A percentile compares a stretch with the other conserved stretches of the same genome.
phyloP scores from a whole-genome alignment of 768 basidiomycete species.

The Dacryopinax primogenitus region DNA sequence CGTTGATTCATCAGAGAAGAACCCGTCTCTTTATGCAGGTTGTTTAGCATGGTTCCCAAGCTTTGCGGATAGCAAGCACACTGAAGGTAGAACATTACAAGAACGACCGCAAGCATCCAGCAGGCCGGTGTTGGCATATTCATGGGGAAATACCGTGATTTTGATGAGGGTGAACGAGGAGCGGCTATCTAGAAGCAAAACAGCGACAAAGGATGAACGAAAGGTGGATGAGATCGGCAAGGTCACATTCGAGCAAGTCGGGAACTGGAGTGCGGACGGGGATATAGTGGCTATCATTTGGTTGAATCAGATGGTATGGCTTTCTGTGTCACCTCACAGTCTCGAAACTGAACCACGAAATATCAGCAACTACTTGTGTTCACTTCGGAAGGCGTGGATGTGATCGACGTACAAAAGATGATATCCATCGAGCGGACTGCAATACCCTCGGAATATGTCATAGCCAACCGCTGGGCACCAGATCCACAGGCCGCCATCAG shows the following conservation, averaged over 20 bases:
- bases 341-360: neutral
- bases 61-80: conserved; percentile 21
- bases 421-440: neutral
- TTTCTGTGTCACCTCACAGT: conserved; percentile 26
- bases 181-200: conserved; percentile 27
- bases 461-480: neutral
- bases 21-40: conserved; percentile 32
- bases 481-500: neutral
- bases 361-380: conserved; percentile 55
- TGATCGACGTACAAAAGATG: conserved; percentile 25
- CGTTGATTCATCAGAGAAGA: conserved; percentile 32
- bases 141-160: conserved; percentile 62
- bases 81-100: neutral
- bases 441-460: neutral
- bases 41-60: conserved; percentile 76
- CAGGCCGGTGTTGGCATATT: conserved; percentile 61
- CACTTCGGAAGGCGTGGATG: conserved; percentile 44
- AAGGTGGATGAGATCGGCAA: conserved; percentile 40
- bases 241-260: conserved; percentile 48
- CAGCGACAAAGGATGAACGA: conserved; percentile 29
- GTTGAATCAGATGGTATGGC: conserved; percentile 76
- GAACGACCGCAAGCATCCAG: neutral
- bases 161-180: conserved; percentile 53
- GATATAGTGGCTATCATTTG: conserved; percentile 68
- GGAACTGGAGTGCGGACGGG: conserved; percentile 47